Base-by-base conservation (phyloP, 2,329 filamentous ascomycete species). In the Hymenoscyphus linearis region DNA sequence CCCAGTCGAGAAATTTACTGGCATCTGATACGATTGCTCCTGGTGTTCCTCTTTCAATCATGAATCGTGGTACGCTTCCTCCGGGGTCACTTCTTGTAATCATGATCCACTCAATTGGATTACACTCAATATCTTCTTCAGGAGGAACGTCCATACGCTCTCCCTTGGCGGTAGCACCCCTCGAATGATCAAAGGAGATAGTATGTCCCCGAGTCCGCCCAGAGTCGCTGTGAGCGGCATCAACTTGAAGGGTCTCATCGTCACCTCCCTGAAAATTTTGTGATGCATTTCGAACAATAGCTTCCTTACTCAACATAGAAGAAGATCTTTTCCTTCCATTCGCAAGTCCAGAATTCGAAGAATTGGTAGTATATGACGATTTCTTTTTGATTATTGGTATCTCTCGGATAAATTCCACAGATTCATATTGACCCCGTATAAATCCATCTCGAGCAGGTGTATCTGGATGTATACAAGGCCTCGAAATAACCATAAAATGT, bases 391-490 rank as follows among this genome's bases (percentile, higher is more conserved):
- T 72, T 10, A 86, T 72, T 0, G 87, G 88, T 14, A 97, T 82
- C 74, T 98, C 93, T 56, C 93, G 82, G 61, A 97, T 93, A 66
- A 96, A 81, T 75, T 98, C 93, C 16, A 97, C 88, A 1, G 90
- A 96, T 77, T 97, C 93, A 69, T 97, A 98, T 65, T 87, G 82
- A 2, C 93, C 93, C 47, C 91, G 83, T 55, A 96, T 90, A 72
- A 88, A 93, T 16, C 90, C 90, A 62, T 83, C 77, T 10, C 88
- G 81, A 13, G 82, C 81, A 22, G 87, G 86, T 36, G 89, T 87
- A 62, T 91, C 85, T 0, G 87, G 85, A 72, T 97, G 92, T 22
- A 82, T 75, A 69, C 91, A 90, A 1, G 93, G 93, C 73, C 89
- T 92, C 2, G 92, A 96, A 2, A 97, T 84, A 59, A 97, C 83